phyloP scores from a whole-genome alignment of 2,329 filamentous ascomycete genomes.

The Hypoxylon sp. region DNA sequence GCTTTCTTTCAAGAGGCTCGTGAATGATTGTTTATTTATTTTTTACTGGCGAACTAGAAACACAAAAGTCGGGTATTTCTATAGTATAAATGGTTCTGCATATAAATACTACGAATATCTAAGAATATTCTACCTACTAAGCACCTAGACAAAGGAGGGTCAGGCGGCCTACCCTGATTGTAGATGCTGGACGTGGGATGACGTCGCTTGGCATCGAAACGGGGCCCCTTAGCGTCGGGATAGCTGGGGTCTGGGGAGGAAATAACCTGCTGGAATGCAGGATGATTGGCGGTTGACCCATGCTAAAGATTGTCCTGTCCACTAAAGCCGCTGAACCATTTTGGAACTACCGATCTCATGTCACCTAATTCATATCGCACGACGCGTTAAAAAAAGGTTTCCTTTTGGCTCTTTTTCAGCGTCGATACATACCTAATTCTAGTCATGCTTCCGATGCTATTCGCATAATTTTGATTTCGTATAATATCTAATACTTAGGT shows the following conservation, averaged over 20 bases:
- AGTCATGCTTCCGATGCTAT: no score
- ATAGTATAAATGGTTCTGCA: no score
- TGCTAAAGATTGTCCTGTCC: not conserved
- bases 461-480: no score
- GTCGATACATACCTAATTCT: no score
- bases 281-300: constrained; percentile 13
- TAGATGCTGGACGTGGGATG: constrained; percentile 26
- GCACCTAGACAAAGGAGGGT: constrained; percentile 27
- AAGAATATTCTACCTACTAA: no score
- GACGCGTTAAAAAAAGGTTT: constrained; percentile 15
- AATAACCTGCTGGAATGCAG: constrained; percentile 18
- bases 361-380: constrained; percentile 13
- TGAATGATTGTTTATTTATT: no score
- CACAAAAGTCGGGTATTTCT: no score
- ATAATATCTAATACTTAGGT: no score
- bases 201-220: constrained; percentile 40
- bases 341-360: constrained; percentile 7
- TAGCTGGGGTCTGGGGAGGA: not conserved
- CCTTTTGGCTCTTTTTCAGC: no score
- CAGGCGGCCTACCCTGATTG: constrained; percentile 26
- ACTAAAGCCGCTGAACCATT: constrained; percentile 2
- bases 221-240: constrained; percentile 3
- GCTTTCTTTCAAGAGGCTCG: no score
- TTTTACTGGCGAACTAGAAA: no score
- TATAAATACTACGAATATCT: no score